These are phyloP conservation scores for Pyrus bretschneideri DNA, from an alignment of 306 rosid genomes.

Conservation along the genomic window DNA sequence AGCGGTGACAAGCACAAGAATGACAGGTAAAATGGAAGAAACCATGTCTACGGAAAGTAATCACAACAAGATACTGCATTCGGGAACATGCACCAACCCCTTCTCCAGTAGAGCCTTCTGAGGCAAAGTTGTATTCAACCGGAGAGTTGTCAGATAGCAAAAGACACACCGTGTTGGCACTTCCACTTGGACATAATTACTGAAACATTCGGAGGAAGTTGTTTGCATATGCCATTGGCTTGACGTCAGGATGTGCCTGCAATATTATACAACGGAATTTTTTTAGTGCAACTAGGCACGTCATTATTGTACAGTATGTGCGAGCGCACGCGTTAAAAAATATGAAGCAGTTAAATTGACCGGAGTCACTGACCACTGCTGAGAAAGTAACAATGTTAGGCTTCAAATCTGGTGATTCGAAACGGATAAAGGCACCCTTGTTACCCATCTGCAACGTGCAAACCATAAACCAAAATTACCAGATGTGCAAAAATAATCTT, in stretches of 20 bases:
- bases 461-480: neutral
- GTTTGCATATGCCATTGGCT: constrained; percentile 98
- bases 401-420: constrained; percentile 82
- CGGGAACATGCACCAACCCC: neutral
- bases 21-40: neutral
- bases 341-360: neutral
- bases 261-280: constrained; percentile 15
- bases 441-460: constrained; percentile 85
- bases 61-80: constrained; percentile 5
- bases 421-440: constrained; percentile 97
- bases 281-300: neutral
- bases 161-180: constrained; percentile 15
- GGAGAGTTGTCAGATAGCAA: constrained; percentile 12
- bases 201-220: constrained; percentile 84
- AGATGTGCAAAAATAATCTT: neutral
- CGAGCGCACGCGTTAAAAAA: neutral
- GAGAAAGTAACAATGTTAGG: constrained; percentile 82
- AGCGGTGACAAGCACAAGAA: neutral
- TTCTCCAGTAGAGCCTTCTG: constrained; percentile 3
- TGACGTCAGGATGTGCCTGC: constrained; percentile 97
- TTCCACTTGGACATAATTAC: constrained; percentile 27
- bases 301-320: neutral
- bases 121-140: constrained; percentile 22
- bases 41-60: neutral
- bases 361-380: constrained; percentile 71